Conservation (phyloP, 345 rosid species). For the Euphorbia peplus region DNA sequence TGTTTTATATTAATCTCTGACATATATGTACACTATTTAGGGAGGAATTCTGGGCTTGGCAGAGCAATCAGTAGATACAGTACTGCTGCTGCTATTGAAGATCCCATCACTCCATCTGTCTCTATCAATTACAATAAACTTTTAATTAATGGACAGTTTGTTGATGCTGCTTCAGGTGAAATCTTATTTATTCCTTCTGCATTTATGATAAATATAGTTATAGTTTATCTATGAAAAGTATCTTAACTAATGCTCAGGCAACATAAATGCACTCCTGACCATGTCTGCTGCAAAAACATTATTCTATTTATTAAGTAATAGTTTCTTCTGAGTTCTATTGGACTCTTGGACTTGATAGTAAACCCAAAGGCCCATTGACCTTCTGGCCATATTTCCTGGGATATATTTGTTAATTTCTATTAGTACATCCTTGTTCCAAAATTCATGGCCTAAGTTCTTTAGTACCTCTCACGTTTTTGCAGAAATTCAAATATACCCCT, state of each 20-base stretch:
- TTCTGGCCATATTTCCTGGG: background rate
- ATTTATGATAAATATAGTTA: background rate
- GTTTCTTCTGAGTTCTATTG: too few species aligned
- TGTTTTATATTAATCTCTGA: background rate
- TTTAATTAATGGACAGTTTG: slow-evolving; percentile 67
- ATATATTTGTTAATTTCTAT: too few species aligned
- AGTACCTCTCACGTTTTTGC: too few species aligned
- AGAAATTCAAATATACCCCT: too few species aligned
- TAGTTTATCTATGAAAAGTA: background rate
- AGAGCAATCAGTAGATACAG: slow-evolving; percentile 42
- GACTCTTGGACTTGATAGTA: background rate
- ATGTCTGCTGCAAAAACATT: background rate
- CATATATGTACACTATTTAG: slow-evolving; percentile 40
- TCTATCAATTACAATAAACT: slow-evolving; percentile 58
- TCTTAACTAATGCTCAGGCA: background rate
- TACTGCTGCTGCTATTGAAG: slow-evolving; percentile 48
- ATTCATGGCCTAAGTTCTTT: too few species aligned
- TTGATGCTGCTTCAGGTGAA: slow-evolving; percentile 85
- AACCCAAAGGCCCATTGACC: background rate
- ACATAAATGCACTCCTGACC: background rate
- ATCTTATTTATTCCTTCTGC: background rate
- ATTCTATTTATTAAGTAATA: too few species aligned
- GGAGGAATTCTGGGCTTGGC: slow-evolving; percentile 30
- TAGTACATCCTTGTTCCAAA: too few species aligned
- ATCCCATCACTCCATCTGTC: slow-evolving; percentile 60